A percentile compares a stretch with the other conserved stretches of the same genome.
Evolutionary conservation across 352 stramenopile species (phyloP).

Genomic region (Phytophthora citricola): DNA sequence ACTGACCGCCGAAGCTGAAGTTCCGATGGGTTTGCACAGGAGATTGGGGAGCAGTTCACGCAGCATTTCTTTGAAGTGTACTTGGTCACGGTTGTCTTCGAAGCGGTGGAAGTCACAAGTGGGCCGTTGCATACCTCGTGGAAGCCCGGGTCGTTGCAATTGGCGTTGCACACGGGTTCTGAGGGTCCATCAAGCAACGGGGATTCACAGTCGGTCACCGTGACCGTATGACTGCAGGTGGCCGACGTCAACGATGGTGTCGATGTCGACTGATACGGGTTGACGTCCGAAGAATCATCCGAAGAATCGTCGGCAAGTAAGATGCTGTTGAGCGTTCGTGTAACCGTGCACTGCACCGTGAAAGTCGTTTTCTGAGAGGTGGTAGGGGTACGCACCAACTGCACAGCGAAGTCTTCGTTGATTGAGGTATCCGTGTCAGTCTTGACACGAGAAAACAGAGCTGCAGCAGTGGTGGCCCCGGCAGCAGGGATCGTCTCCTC

Average conservation of each 20-base stretch:
- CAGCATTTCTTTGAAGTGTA: constrained; percentile 48
- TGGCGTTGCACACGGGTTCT: no score
- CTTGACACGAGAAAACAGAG: no score
- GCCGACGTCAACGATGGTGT: constrained; percentile 16
- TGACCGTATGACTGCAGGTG: constrained; percentile 45
- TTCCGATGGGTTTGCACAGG: background rate
- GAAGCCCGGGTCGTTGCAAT: constrained; percentile 22
- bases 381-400: constrained; percentile 46
- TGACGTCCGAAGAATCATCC: no score
- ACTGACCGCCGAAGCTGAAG: constrained; percentile 10
- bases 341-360: constrained; percentile 49
- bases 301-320: no score
- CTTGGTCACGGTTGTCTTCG: constrained; percentile 12
- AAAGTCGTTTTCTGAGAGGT: constrained; percentile 46
- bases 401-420: constrained; percentile 45
- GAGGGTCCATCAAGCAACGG: constrained; percentile 28
- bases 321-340: constrained; percentile 7
- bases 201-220: constrained; percentile 56
- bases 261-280: no score
- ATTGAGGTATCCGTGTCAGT: background rate
- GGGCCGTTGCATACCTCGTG: constrained; percentile 52
- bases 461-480: no score
- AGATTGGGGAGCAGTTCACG: background rate
- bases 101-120: constrained; percentile 34
- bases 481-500: background rate